These are phyloP conservation scores for Fraxinus greggii DNA, from an alignment of 305 asterid genomes.

Conservation along the genomic window DNA sequence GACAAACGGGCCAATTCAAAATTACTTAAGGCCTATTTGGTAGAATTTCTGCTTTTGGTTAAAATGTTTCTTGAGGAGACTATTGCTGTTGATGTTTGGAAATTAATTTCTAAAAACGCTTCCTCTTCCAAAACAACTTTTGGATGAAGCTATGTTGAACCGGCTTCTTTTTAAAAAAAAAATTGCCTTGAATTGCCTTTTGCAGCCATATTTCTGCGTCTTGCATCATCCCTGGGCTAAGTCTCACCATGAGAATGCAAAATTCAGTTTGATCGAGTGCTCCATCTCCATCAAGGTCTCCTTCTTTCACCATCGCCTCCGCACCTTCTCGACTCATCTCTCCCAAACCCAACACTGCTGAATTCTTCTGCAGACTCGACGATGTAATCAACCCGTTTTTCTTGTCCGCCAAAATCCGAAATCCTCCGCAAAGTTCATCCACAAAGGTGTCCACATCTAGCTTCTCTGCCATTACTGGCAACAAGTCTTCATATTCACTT, in stretches of 20 bases:
- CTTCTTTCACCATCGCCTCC: constrained; percentile 66
- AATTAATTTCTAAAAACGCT: too few species aligned
- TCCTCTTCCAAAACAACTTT: too few species aligned
- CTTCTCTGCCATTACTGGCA: constrained; percentile 74
- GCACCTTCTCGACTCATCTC: constrained; percentile 61
- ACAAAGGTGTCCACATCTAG: constrained; percentile 59
- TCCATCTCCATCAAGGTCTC: constrained; percentile 71
- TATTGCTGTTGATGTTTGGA: too few species aligned
- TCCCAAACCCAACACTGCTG: constrained; percentile 51
- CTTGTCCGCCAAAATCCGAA: constrained; percentile 57
- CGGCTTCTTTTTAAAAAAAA: too few species aligned
- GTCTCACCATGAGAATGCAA: constrained; percentile 75
- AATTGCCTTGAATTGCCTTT: constrained; percentile 50
- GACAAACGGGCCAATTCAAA: too few species aligned
- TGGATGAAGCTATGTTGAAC: too few species aligned
- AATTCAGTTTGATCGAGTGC: constrained; percentile 56
- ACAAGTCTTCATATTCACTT: constrained; percentile 51
- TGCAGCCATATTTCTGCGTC: constrained; percentile 74
- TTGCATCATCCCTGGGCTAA: constrained; percentile 77
- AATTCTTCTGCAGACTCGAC: constrained; percentile 44
- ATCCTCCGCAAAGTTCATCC: constrained; percentile 60
- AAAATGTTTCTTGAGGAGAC: too few species aligned
- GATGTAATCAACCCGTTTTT: constrained; percentile 51
- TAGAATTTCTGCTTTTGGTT: too few species aligned
- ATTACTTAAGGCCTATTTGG: too few species aligned